Conservation (phyloP, 2,329 filamentous ascomycete genomes). For the Colletotrichum nymphaeae region DNA sequence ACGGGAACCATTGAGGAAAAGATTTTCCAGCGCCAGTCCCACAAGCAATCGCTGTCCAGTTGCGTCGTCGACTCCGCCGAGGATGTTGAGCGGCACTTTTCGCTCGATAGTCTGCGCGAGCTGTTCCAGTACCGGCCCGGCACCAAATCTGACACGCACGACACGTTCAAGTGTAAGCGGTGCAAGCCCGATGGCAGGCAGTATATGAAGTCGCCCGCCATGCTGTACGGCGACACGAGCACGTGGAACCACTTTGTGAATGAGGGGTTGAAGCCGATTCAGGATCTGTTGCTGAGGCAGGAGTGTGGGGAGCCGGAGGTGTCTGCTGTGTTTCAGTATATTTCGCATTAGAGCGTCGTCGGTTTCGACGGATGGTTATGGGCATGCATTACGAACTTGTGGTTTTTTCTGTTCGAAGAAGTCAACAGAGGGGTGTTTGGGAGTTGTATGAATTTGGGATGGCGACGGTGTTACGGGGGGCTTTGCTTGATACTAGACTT, state of each 20-base stretch:
- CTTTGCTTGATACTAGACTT: constrained; percentile 3
- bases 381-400: not conserved
- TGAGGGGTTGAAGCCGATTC: constrained; percentile 81
- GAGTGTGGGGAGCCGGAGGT: constrained; percentile 84
- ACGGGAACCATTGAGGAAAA: constrained; percentile 99
- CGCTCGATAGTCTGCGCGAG: constrained; percentile 88
- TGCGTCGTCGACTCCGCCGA: constrained; percentile 97
- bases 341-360: constrained; percentile 74
- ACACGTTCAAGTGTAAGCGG: constrained; percentile 98
- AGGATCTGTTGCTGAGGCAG: constrained; percentile 90
- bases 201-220: constrained; percentile 88
- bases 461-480: constrained; percentile 1
- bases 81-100: constrained; percentile 97
- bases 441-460: not conserved
- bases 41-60: constrained; percentile 96
- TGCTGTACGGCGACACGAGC: constrained; percentile 97
- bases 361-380: not conserved
- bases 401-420: not conserved
- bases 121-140: constrained; percentile 91
- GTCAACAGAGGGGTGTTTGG: not conserved
- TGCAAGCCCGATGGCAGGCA: constrained; percentile 91
- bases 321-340: constrained; percentile 98
- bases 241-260: constrained; percentile 99
- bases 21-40: constrained; percentile 97
- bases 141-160: constrained; percentile 93